Evolutionary conservation across 2,329 filamentous ascomycete genomes (phyloP), one percentile per base, ranked within the genome.

Genomic region (Scedosporium dehoogii): DNA sequence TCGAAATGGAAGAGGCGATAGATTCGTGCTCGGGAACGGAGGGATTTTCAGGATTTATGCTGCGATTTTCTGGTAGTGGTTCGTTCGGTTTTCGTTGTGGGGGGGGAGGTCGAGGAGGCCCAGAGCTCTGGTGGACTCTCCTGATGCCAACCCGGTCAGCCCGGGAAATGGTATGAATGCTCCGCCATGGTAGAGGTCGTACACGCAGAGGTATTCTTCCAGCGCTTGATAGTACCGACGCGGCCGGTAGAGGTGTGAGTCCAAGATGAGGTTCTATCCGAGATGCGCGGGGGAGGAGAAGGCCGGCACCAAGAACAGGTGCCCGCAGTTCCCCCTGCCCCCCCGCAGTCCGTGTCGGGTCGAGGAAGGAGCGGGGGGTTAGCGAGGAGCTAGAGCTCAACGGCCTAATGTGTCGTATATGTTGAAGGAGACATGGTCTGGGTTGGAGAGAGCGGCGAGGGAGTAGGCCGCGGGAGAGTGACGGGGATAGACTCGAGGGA

Each of bases 1-100:
- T 85, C 41, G 82, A 84, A 69, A 85, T 73, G 29, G 82, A 81
- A 55, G 78, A 72, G 16, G 79, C 74, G 55, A 83, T 75, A 3
- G 79, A 76, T 65, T 81, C 77, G 21, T 70, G 62, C 21, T 75
- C 71, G 44, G 62, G 57, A 65, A 62, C 33, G 4, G 66, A 67
- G 9, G 66, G 42, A 1, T 61, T 51, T 41, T 42, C 38, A 16
- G 16, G 3, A n/a, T 62, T 27, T 14, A 25, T 12, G 27, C 14
- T 53, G n/a, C 53, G 33, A 2, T 55, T 18, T 7, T 25, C n/a
- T 16, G 57, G 12, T 6, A 44, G 38, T 18, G 25, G 38, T 18
- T 62, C 60, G 6, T 46, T 55, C n/a, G 60, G 60, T 33, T 62
- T 62, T 16, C 23, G 51, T 16, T 51, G 21, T 3, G 53, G 21